A percentile compares a stretch with the other conserved stretches of the same genome.
phyloP scores from a whole-genome alignment of 2,329 filamentous ascomycete species.

The Colletotrichum trifolii region DNA sequence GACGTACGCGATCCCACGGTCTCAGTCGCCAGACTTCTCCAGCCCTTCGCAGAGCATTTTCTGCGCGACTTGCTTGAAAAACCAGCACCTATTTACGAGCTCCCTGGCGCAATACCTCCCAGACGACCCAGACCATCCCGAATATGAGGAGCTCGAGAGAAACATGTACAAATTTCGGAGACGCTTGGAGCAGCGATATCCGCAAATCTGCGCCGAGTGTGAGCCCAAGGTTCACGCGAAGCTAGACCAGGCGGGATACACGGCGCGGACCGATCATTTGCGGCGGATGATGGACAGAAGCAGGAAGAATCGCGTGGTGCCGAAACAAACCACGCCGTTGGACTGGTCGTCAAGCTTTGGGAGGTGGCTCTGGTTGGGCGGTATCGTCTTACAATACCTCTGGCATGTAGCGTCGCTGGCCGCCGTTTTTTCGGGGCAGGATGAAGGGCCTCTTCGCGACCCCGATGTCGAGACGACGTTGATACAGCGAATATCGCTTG shows the following conservation, averaged over 20 bases:
- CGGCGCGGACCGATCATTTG: slow-evolving; percentile 84
- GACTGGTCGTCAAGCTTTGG: slow-evolving; percentile 57
- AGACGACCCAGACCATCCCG: slow-evolving; percentile 70
- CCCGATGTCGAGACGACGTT: slow-evolving; percentile 26
- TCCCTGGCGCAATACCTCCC: slow-evolving; percentile 84
- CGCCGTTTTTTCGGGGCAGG: slow-evolving; percentile 20
- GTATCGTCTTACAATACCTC: slow-evolving; percentile 56
- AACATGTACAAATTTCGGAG: slow-evolving; percentile 77
- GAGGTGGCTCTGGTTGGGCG: slow-evolving; percentile 60
- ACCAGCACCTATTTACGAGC: slow-evolving; percentile 84
- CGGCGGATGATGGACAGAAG: slow-evolving; percentile 79
- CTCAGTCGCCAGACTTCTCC: slow-evolving; percentile 49
- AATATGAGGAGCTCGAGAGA: slow-evolving; percentile 75
- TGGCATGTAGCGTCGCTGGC: slow-evolving; percentile 59
- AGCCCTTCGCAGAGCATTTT: slow-evolving; percentile 56
- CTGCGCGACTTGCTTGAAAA: slow-evolving; percentile 86
- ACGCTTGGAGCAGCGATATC: slow-evolving; percentile 84
- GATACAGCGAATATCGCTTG: slow-evolving; percentile 2
- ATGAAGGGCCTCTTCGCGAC: slow-evolving; percentile 33
- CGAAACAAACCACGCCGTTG: slow-evolving; percentile 52
- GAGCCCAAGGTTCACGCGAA: slow-evolving; percentile 77
- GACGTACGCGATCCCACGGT: slow-evolving; percentile 60
- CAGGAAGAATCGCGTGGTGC: slow-evolving; percentile 55
- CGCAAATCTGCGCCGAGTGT: slow-evolving; percentile 87
- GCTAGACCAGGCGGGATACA: slow-evolving; percentile 79